Evolutionary conservation across 148 eudicot species (phyloP).

Genomic region (Diospyros kaki): DNA sequence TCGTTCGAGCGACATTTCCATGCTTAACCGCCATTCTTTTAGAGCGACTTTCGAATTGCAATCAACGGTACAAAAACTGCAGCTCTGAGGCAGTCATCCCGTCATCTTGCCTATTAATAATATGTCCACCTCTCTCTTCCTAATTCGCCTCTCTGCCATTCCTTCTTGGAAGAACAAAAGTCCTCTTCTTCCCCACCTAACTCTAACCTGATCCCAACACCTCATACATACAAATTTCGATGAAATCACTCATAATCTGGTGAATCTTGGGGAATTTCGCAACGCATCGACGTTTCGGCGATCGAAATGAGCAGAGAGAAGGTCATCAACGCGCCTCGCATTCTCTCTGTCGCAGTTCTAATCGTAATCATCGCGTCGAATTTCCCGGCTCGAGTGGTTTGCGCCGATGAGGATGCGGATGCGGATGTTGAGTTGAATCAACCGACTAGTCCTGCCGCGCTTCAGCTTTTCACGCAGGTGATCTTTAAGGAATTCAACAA

Average conservation of each 20-base stretch:
- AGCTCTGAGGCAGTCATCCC: not conserved
- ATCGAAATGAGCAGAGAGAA: slow-evolving; percentile 16
- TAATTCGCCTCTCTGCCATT: slow-evolving; percentile 40
- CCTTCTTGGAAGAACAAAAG: slow-evolving; percentile 18
- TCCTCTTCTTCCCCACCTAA: not conserved
- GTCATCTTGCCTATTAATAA: not conserved
- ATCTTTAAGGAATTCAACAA: slow-evolving; percentile 32
- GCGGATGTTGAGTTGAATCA: not conserved
- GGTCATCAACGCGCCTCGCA: not conserved
- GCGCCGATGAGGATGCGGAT: not conserved
- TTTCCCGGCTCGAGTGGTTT: slow-evolving; percentile 5
- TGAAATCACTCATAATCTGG: not conserved
- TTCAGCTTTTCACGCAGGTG: slow-evolving; percentile 31
- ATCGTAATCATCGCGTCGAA: not conserved
- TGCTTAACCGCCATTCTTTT: not conserved
- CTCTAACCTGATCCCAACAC: not conserved
- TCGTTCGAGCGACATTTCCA: not conserved
- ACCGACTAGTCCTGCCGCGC: slow-evolving; percentile 12
- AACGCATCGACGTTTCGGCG: not conserved
- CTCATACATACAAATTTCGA: not conserved
- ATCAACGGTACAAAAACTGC: not conserved
- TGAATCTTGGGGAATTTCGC: not conserved
- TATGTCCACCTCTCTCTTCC: slow-evolving; percentile 20
- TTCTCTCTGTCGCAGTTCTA: not conserved
- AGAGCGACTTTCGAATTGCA: not conserved